Evolutionary conservation across 371 early-diverging fungal species (phyloP), one percentile per base, ranked within the genome.

Genomic region (Zopfochytrium polystomum): DNA sequence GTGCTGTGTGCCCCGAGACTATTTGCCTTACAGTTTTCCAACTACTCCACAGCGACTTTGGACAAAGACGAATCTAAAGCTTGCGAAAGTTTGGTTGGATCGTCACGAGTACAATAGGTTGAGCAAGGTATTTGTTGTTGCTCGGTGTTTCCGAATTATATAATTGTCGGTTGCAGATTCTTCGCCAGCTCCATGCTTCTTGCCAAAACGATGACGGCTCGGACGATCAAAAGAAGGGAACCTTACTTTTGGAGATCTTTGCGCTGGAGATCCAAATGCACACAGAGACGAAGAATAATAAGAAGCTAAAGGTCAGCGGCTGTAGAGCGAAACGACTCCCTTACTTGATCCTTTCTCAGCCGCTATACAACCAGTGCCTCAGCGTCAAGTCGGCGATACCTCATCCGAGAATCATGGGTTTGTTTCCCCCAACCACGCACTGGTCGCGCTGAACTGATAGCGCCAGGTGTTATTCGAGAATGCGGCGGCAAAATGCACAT

Each of bases 401-500:
- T 2, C 95, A 94, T 68, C 96, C 96, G 32, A 81, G 92, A 22
- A 92, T 94, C 72, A 93, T 94, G 93, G 96, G 74, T 62, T 32
- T 1, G 9, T 5, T 30, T 15, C 1, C 30, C 50, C 1, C 5
- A 29, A 26, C n/a, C 44, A 2, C 32, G 7, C 42, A 22, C 6
- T 26, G 29, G 31, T 15, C 13, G 30, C n/a, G 26, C 3, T 15
- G 35, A 30, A 2, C 34, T 23, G 55, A 4, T 29, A 23, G 9
- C 26, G 27, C 20, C 20, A 64, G 73, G 93, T 32, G 88, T 94
- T 29, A 94, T 97, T 64, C 87, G 92, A 51, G 96, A 95, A 76
- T 94, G 94, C 67, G 97, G 96, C 46, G 97, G 96, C 32, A 97
- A 95, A 71, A 94, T 97, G 93, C 90, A 92, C 72, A 95, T 96